Conservation (phyloP, 2,329 filamentous ascomycete species). For the Metarhizium album region DNA sequence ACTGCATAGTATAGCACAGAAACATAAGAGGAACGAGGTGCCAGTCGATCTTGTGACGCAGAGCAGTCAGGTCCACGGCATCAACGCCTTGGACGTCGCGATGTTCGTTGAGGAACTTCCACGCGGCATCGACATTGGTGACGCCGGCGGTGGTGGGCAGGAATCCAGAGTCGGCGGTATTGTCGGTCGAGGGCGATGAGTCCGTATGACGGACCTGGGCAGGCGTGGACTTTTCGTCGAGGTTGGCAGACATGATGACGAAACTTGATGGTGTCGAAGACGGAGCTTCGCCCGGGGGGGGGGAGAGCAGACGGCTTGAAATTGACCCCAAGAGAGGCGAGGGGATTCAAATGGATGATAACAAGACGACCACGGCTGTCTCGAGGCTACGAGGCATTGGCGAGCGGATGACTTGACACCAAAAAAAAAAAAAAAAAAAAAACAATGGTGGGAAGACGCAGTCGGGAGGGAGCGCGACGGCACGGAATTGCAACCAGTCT, state of each 20-base stretch:
- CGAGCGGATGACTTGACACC: neutral
- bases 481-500: neutral
- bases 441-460: neutral
- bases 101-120: slow-evolving; percentile 33
- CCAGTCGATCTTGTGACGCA: slow-evolving; percentile 47
- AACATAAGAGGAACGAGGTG: slow-evolving; percentile 53
- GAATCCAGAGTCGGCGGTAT: neutral
- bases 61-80: slow-evolving; percentile 29
- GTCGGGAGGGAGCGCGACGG: no score
- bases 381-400: neutral
- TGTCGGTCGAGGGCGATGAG: slow-evolving; percentile 12
- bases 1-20: slow-evolving; percentile 50
- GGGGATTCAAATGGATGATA: neutral
- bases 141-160: slow-evolving; percentile 3
- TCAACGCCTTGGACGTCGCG: slow-evolving; percentile 24
- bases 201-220: slow-evolving; percentile 10
- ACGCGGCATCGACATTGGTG: slow-evolving; percentile 31
- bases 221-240: slow-evolving; percentile 14
- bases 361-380: neutral
- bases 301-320: neutral
- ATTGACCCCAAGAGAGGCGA: neutral
- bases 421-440: neutral
- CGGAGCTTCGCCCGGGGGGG: neutral
- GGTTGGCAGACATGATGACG: slow-evolving; percentile 14
- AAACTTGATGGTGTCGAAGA: neutral